These are phyloP conservation scores for Aspergillus sp. DNA, from an alignment of 2,329 filamentous ascomycete genomes.

Conservation along the genomic window DNA sequence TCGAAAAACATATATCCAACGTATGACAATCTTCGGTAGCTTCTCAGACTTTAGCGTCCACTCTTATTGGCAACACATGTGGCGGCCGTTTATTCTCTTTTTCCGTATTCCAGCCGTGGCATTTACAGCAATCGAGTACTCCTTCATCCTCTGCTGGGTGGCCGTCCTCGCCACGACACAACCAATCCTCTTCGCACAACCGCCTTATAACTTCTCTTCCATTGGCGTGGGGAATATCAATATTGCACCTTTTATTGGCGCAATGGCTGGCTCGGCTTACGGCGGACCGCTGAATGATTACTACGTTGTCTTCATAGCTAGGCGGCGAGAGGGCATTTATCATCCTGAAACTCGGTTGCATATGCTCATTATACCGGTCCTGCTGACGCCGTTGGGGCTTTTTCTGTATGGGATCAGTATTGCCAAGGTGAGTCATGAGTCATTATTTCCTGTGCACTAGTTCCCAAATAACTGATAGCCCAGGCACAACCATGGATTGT, in stretches of 20 bases:
- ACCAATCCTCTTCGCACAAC: conserved; percentile 29
- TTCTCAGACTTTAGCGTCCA: conserved; percentile 4
- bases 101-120: conserved; percentile 45
- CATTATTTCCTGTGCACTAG: not conserved
- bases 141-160: conserved; percentile 31
- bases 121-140: conserved; percentile 35
- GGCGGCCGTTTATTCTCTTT: conserved; percentile 23
- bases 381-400: conserved; percentile 25
- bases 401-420: conserved; percentile 31
- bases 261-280: conserved; percentile 28
- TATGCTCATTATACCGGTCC: conserved; percentile 12
- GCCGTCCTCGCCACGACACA: conserved; percentile 34
- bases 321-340: conserved; percentile 35
- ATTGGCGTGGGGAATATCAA: conserved; percentile 34
- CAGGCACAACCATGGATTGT: conserved; percentile 5
- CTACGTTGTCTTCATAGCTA: conserved; percentile 31
- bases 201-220: conserved; percentile 36
- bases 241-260: conserved; percentile 36
- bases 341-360: conserved; percentile 42
- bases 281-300: conserved; percentile 33
- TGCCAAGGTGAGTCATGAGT: not conserved
- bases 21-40: conserved; percentile 27
- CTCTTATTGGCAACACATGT: conserved; percentile 17
- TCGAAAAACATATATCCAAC: conserved; percentile 41
- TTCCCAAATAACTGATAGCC: not conserved